Base-by-base conservation (phyloP, 306 rosid species). In the Psophocarpus tetragonolobus region DNA sequence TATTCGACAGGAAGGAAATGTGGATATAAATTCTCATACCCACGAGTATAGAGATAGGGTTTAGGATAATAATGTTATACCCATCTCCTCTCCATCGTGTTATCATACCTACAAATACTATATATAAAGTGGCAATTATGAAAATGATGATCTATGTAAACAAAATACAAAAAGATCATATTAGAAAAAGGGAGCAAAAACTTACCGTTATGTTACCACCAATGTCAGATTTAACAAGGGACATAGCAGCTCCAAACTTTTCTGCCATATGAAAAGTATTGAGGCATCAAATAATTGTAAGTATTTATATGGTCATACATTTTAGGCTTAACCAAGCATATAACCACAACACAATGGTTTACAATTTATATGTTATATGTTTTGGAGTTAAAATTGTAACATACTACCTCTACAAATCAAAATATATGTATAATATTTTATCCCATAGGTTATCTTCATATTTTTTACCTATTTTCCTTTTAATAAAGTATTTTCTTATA, bases 191-290 rank as follows among this genome's bases (percentile, higher is more conserved):
- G 20, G 63, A 7, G 41, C 8, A 51, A 60, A 70, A 66, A 62
- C 89, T 23, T 82, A 96, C 99, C 83, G 94, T 9, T 69, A 96
- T 84, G 84, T 96, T 93, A 26, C 98, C 98, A 58, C 98, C 97
- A n/a, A 93, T 74, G 78, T 93, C 98, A 68, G 86, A 42, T 76
- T 91, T 93, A 65, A 91, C 96, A 78, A 93, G 97, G 73, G 88
- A 8, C 99, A 96, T 91, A 63, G 99, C 89, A 82, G 99, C 94
- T 87, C 99, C 99, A 81, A 96, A 96, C 84, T 91, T 96, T 15
- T 92, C 97, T 95, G 88, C 76, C 85, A 82, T 9, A 63, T 81
- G 8, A 83, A 87, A 75, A 57, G 84, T 48, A 80, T 58, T 17
- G 62, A 69, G 23, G 27, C 35, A 20, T 70, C 15, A 66, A 71